A percentile compares a stretch with the other conserved stretches of the same genome.
phyloP scores from a whole-genome alignment of 2,329 filamentous ascomycete genomes.

The Colletotrichum sp. region DNA sequence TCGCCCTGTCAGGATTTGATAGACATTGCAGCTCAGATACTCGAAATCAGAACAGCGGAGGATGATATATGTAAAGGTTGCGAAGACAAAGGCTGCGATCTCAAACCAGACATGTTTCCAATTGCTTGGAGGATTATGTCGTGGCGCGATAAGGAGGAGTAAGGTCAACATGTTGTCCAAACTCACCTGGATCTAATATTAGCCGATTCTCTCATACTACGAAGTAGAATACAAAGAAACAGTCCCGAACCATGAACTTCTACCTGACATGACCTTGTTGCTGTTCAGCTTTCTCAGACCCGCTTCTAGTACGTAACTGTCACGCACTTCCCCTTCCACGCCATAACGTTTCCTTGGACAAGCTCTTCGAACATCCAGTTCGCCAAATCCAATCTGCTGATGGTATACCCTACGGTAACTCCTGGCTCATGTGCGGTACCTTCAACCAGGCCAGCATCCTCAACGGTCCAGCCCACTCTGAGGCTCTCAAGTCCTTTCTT shows the following conservation, averaged over 20 bases:
- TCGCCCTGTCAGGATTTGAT: not conserved
- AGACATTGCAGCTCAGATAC: not conserved
- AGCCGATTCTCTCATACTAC: not conserved
- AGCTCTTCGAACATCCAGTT: constrained; percentile 10
- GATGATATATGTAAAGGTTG: not conserved
- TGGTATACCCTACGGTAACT: not conserved
- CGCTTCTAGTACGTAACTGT: not conserved
- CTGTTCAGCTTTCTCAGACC: not conserved
- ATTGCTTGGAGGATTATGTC: not conserved
- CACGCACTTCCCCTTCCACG: not conserved
- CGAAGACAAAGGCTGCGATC: not conserved
- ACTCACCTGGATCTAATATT: accelerated
- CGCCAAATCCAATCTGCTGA: not conserved
- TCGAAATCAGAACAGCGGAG: not conserved
- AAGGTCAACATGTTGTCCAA: accelerated
- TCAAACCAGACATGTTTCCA: not conserved
- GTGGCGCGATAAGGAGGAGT: not conserved
- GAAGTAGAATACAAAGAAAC: not conserved
- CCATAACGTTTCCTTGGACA: not conserved
- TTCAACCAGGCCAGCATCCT: not conserved
- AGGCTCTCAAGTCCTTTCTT: not conserved
- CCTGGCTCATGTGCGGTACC: not conserved
- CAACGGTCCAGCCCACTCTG: not conserved
- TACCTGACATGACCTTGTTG: not conserved
- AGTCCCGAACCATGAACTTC: not conserved